These are phyloP conservation scores for Candida chilensis DNA, from an alignment of 805 yeast genomes.

Conservation along the genomic window DNA sequence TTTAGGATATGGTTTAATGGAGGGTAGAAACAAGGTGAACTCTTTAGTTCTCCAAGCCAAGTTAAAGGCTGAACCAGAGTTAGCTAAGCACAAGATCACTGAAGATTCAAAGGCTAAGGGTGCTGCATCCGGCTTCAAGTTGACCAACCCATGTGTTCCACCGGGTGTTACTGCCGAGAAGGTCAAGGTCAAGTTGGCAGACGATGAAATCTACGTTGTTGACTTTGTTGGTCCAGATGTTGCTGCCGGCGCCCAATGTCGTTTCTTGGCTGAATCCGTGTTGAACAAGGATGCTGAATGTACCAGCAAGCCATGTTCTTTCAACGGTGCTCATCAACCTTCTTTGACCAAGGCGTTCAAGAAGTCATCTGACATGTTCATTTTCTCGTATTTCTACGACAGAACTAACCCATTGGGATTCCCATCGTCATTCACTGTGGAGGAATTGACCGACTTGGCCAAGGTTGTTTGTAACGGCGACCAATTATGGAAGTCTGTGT, in stretches of 20 bases:
- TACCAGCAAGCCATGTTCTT: slow-evolving; percentile 75
- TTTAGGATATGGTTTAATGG: slow-evolving; percentile 91
- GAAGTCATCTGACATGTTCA: slow-evolving; percentile 65
- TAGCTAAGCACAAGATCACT: slow-evolving; percentile 12
- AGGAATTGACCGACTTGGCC: slow-evolving; percentile 77
- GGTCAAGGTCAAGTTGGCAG: slow-evolving; percentile 47
- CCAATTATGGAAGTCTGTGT: slow-evolving; percentile 62
- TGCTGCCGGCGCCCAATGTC: slow-evolving; percentile 78
- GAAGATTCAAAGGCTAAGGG: slow-evolving; percentile 24
- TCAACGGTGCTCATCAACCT: slow-evolving; percentile 97
- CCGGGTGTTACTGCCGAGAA: slow-evolving; percentile 58
- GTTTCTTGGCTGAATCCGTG: slow-evolving; percentile 71
- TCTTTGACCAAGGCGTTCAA: slow-evolving; percentile 73
- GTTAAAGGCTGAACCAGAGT: slow-evolving; percentile 16
- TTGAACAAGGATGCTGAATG: slow-evolving; percentile 81
- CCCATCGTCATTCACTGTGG: slow-evolving; percentile 82
- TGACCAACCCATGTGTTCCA: slow-evolving; percentile 82
- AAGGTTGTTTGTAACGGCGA: slow-evolving; percentile 81
- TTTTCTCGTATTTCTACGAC: slow-evolving; percentile 94
- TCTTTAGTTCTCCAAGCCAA: slow-evolving; percentile 47
- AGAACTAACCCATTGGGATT: slow-evolving; percentile 90
- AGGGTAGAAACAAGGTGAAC: slow-evolving; percentile 83
- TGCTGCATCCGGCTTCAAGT: slow-evolving; percentile 29
- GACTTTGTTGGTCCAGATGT: slow-evolving; percentile 56
- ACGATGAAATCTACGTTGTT: slow-evolving; percentile 35